Evolutionary conservation across 2,329 filamentous ascomycete species (phyloP).

Genomic region (Pyricularia sp.): DNA sequence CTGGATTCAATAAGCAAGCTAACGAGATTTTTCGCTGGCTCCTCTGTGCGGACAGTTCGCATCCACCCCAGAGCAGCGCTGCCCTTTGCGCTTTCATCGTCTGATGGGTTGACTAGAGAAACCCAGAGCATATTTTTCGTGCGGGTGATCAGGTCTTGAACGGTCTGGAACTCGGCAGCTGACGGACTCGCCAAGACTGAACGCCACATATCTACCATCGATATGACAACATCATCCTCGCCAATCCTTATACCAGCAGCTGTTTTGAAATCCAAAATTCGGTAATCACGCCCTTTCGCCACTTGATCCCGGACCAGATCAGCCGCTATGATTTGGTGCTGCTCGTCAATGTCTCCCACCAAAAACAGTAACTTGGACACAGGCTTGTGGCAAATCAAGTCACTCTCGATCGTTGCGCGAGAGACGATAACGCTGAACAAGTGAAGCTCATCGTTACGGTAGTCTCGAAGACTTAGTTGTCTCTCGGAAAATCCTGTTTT

Average conservation of each 20-base stretch:
- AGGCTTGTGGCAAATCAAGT: not conserved
- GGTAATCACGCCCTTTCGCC: not conserved
- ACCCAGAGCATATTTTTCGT: not conserved
- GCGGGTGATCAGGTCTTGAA: not conserved
- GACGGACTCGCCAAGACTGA: not conserved
- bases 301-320: not conserved
- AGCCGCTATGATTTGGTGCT: not conserved
- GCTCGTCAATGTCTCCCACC: not conserved
- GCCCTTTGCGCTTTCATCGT: not conserved
- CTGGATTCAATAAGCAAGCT: not conserved
- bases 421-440: not conserved
- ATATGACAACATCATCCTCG: not conserved
- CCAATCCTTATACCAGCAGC: not conserved
- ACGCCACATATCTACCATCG: not conserved
- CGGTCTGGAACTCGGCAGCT: not conserved
- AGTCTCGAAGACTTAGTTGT: not conserved
- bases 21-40: not conserved
- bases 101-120: not conserved
- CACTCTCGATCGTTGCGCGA: not conserved
- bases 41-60: not conserved
- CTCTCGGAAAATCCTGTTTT: constrained; percentile 15
- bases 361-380: not conserved
- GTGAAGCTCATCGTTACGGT: not conserved
- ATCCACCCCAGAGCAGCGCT: not conserved
- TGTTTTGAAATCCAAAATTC: not conserved